Percentiles rank a stretch among this genome's conserved stretches.
phyloP scores from a whole-genome alignment of 2,329 filamentous ascomycete genomes.

The Furcasterigmium sp. region DNA sequence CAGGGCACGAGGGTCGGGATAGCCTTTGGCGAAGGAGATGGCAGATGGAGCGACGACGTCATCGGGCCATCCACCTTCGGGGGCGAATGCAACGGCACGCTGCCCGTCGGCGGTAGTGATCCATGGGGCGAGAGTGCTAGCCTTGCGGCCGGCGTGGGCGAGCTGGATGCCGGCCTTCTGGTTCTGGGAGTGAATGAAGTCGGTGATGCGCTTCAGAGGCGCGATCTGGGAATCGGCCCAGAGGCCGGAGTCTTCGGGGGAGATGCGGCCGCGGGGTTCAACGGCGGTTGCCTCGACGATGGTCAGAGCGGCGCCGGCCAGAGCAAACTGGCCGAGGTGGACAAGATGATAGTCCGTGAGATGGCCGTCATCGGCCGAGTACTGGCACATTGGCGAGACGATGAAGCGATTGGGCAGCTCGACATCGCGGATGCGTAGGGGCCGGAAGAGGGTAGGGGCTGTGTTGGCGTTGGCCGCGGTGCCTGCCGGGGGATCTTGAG shows the following conservation, averaged over 20 bases:
- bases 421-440: slow-evolving; percentile 47
- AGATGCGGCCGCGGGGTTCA: slow-evolving; percentile 72
- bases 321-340: slow-evolving; percentile 73
- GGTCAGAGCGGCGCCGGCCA: slow-evolving; percentile 68
- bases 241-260: slow-evolving; percentile 71
- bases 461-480: slow-evolving; percentile 33
- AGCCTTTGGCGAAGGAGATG: slow-evolving; percentile 55
- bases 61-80: slow-evolving; percentile 50
- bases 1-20: slow-evolving; percentile 62
- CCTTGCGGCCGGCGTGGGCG: slow-evolving; percentile 72
- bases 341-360: slow-evolving; percentile 77
- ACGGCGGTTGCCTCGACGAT: slow-evolving; percentile 78
- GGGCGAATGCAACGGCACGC: slow-evolving; percentile 46
- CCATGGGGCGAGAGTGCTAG: slow-evolving; percentile 59
- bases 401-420: slow-evolving; percentile 52
- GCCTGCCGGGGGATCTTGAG: slow-evolving; percentile 45
- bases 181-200: slow-evolving; percentile 75
- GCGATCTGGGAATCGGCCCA: slow-evolving; percentile 83
- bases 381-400: slow-evolving; percentile 58
- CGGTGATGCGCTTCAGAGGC: slow-evolving; percentile 63
- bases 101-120: slow-evolving; percentile 41
- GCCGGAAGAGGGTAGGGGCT: slow-evolving; percentile 50
- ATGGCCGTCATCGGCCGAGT: slow-evolving; percentile 57
- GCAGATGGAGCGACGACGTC: slow-evolving; percentile 47
- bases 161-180: slow-evolving; percentile 77